These are phyloP conservation scores for Exophiala viscosa DNA, from an alignment of 2,329 filamentous ascomycete species.

Conservation along the genomic window DNA sequence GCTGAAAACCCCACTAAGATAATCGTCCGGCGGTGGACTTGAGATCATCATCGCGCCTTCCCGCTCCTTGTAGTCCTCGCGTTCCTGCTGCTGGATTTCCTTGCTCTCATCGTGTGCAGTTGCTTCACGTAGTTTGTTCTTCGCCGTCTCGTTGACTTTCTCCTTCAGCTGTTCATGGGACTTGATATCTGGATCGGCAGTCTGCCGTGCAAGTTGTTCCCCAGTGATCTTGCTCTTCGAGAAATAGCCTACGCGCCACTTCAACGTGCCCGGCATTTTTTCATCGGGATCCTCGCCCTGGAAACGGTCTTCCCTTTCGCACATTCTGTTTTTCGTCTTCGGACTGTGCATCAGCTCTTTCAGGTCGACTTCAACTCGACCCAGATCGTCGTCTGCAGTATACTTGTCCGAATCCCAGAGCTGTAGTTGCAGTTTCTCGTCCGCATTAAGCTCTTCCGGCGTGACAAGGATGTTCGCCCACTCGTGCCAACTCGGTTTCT, in stretches of 20 bases:
- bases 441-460: conserved; percentile 67
- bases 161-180: conserved; percentile 57
- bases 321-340: conserved; percentile 60
- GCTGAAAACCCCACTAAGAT: conserved; percentile 64
- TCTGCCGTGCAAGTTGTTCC: conserved; percentile 60
- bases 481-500: conserved; percentile 69
- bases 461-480: conserved; percentile 66
- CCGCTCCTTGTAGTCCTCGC: conserved; percentile 60
- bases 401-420: conserved; percentile 73
- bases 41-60: conserved; percentile 65
- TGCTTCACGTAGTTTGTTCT: conserved; percentile 64
- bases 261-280: conserved; percentile 64
- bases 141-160: conserved; percentile 52
- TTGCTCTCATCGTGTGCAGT: conserved; percentile 54
- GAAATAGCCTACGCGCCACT: conserved; percentile 70
- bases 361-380: conserved; percentile 66
- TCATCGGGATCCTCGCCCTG: conserved; percentile 62
- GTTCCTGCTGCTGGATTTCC: conserved; percentile 65
- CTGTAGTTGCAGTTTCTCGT: conserved; percentile 65
- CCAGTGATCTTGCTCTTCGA: conserved; percentile 62
- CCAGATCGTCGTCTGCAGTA: conserved; percentile 70
- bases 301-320: conserved; percentile 63
- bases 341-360: conserved; percentile 60
- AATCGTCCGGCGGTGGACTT: conserved; percentile 60
- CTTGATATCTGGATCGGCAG: conserved; percentile 55